These are phyloP conservation scores for Fraxinus nigra DNA, from an alignment of 305 asterid species.

Conservation along the genomic window DNA sequence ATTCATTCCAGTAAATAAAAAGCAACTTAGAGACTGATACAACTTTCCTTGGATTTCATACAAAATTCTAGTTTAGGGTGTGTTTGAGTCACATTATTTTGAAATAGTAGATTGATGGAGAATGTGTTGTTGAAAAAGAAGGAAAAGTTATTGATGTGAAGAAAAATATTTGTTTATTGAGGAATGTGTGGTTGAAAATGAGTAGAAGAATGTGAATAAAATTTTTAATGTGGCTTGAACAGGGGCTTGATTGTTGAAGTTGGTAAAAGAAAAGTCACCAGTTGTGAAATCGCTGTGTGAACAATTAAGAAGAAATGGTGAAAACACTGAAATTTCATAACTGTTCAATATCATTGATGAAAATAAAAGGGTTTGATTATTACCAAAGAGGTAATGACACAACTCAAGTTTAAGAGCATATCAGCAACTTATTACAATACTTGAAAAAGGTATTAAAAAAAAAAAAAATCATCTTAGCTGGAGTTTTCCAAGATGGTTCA, in stretches of 20 bases:
- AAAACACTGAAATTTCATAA: not conserved
- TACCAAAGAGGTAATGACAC: conserved; percentile 27
- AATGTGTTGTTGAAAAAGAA: too few species aligned
- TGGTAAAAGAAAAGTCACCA: not conserved
- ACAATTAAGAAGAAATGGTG: not conserved
- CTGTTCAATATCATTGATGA: not conserved
- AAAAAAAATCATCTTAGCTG: not conserved
- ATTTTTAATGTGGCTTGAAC: too few species aligned
- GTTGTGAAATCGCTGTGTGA: not conserved
- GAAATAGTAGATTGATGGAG: too few species aligned
- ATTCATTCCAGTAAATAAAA: not conserved
- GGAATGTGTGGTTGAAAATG: too few species aligned
- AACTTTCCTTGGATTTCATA: not conserved
- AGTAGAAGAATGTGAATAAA: too few species aligned
- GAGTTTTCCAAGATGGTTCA: conserved; percentile 33
- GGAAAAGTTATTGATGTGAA: too few species aligned
- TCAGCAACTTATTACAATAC: not conserved
- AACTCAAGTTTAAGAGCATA: not conserved
- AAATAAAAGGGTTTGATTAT: not conserved
- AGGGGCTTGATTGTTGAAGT: not conserved
- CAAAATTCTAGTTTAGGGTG: not conserved
- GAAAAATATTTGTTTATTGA: too few species aligned
- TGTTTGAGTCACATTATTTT: too few species aligned
- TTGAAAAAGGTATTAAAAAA: not conserved
- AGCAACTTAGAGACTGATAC: not conserved